phyloP scores from a whole-genome alignment of 805 yeast genomes.

The Starmerella riodocensis region DNA sequence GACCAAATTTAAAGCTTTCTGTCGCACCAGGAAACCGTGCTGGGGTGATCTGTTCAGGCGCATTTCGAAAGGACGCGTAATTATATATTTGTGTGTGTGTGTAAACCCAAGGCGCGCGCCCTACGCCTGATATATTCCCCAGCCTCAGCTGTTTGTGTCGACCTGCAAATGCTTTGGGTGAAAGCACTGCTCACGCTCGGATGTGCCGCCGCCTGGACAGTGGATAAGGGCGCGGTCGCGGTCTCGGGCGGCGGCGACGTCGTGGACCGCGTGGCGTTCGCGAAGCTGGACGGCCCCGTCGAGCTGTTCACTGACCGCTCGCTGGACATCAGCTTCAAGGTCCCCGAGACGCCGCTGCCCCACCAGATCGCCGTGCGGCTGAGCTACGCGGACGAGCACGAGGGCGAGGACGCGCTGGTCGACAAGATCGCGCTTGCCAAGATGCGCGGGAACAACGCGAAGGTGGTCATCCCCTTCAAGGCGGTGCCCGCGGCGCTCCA shows the following conservation, averaged over 20 bases:
- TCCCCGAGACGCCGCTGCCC: conserved; percentile 17
- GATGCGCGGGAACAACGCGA: conserved; percentile 25
- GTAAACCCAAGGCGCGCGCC: too few relatives aligned
- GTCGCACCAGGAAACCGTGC: too few relatives aligned
- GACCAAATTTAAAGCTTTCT: too few relatives aligned
- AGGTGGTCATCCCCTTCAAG: conserved; percentile 24
- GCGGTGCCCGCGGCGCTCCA: conserved; percentile 25
- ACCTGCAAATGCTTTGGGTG: conserved; percentile 6
- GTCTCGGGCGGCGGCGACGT: conserved; percentile 18
- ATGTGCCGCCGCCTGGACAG: conserved; percentile 21
- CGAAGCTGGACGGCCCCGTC: conserved; percentile 10
- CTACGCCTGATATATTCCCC: too few relatives aligned
- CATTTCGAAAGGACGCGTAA: too few relatives aligned
- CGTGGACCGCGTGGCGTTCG: conserved; percentile 15
- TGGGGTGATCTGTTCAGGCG: too few relatives aligned
- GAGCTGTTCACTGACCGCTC: conserved; percentile 13
- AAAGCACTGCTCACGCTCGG: conserved; percentile 2
- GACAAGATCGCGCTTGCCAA: conserved; percentile 21
- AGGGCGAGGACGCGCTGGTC: neutral
- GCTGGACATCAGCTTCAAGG: conserved; percentile 19
- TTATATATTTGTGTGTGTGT: too few relatives aligned
- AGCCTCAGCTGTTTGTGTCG: too few relatives aligned
- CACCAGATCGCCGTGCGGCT: conserved; percentile 18
- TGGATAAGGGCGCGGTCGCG: conserved; percentile 19
- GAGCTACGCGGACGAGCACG: conserved; percentile 2